Conservation (phyloP, 1,284 basidiomycete species). For the Ceratobasidium sp. region DNA sequence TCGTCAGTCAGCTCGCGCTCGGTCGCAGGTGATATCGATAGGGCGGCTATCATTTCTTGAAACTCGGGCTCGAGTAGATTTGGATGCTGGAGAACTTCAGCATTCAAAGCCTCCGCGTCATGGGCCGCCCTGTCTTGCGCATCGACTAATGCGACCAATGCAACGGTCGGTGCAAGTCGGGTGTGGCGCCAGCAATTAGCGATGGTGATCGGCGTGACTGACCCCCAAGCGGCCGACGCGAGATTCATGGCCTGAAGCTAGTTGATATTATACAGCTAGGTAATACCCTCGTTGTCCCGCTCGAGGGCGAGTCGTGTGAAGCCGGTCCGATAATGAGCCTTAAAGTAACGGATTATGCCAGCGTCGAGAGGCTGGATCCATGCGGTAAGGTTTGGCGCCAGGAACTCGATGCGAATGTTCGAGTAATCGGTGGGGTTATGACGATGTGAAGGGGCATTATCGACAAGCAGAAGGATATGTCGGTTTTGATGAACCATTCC, state of each 20-base stretch:
- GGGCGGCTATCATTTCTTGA: background rate
- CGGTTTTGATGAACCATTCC: conserved; percentile 3
- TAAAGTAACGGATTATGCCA: conserved; percentile 42
- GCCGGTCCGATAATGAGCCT: conserved; percentile 34
- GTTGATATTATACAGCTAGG: conserved; percentile 31
- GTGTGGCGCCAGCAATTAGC: conserved; percentile 41
- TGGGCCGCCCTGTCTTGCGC: background rate
- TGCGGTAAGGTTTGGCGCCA: conserved; percentile 37
- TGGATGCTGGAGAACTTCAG: background rate
- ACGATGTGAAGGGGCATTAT: conserved; percentile 30
- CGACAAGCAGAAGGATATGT: conserved; percentile 31
- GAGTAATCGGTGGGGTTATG: conserved; percentile 1
- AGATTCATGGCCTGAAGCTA: conserved; percentile 40
- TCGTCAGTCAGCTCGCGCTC: background rate
- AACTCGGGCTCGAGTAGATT: background rate
- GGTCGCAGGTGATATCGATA: background rate
- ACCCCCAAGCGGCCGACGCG: conserved; percentile 26
- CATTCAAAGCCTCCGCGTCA: background rate
- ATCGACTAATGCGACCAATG: background rate
- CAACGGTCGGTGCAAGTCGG: background rate
- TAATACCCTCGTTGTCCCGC: conserved; percentile 32
- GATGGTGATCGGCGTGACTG: conserved; percentile 25
- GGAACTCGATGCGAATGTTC: conserved; percentile 19
- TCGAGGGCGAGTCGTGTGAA: conserved; percentile 23
- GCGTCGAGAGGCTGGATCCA: conserved; percentile 39